Percentiles rank a stretch among this genome's conserved stretches.
Evolutionary conservation across 345 rosid species (phyloP).

Genomic region (Toxicodendron radicans): DNA sequence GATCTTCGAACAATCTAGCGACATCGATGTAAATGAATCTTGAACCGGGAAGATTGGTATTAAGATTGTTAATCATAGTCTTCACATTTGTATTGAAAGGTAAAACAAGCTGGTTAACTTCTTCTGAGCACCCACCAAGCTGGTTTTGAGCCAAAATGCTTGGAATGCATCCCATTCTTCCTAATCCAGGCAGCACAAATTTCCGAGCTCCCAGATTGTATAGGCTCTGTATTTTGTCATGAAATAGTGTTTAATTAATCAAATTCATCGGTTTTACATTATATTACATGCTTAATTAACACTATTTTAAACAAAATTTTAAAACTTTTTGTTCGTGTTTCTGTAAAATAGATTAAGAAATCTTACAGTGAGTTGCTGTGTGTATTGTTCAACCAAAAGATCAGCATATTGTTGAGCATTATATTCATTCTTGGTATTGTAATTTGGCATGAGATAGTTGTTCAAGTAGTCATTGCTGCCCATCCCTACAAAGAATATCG

Average conservation of each 20-base stretch:
- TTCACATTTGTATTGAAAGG: conserved; percentile 85
- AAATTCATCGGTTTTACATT: too few relatives aligned
- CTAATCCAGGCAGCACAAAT: conserved; percentile 76
- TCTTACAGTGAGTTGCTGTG: conserved; percentile 65
- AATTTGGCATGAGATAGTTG: conserved; percentile 96
- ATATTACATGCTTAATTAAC: too few relatives aligned
- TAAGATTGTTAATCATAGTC: conserved; percentile 69
- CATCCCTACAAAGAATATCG: conserved; percentile 90
- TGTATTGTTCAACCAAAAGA: conserved; percentile 68
- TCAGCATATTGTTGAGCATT: conserved; percentile 72
- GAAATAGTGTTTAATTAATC: background rate
- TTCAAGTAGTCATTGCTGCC: conserved; percentile 97
- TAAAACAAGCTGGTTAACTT: conserved; percentile 67
- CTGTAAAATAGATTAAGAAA: background rate
- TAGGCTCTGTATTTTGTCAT: conserved; percentile 38
- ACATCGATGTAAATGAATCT: conserved; percentile 62
- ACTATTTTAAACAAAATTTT: too few relatives aligned
- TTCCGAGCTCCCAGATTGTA: conserved; percentile 89
- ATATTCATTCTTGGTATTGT: conserved; percentile 63
- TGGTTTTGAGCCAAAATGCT: conserved; percentile 85
- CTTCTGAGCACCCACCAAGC: conserved; percentile 68
- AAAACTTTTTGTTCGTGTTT: too few relatives aligned
- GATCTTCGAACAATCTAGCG: conserved; percentile 59
- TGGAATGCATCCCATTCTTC: conserved; percentile 95
- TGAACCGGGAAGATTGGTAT: conserved; percentile 59